These are phyloP conservation scores for Ajuga chamaepitys DNA, from an alignment of 257 asterid genomes.

Conservation along the genomic window DNA sequence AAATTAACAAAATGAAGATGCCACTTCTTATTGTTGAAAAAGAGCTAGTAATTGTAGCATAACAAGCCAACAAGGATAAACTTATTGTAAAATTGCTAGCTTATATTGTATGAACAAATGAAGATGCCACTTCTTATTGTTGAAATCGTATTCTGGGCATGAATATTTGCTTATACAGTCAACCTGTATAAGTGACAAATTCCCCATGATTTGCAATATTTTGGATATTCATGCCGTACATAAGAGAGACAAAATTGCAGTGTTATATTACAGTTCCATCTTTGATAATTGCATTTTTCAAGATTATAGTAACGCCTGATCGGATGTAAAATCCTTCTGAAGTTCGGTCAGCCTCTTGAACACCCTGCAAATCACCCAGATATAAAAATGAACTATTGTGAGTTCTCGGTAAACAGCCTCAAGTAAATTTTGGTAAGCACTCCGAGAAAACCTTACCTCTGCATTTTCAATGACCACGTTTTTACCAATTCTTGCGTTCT, in stretches of 20 bases:
- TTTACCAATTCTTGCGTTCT: conserved; percentile 88
- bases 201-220: conserved; percentile 1
- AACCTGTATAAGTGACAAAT: conserved; percentile 3
- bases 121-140: neutral
- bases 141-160: conserved; percentile 14
- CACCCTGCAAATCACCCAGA: conserved; percentile 50
- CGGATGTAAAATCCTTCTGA: conserved; percentile 89
- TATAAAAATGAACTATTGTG: conserved; percentile 7
- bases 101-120: neutral
- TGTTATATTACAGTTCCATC: conserved; percentile 75
- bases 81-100: conserved; percentile 1
- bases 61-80: too few species aligned
- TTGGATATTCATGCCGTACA: conserved; percentile 17
- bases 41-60: too few species aligned
- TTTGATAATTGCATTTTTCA: conserved; percentile 66
- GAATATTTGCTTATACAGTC: conserved; percentile 1
- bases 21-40: neutral
- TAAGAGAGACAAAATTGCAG: conserved; percentile 8
- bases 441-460: conserved; percentile 48
- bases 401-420: conserved; percentile 7
- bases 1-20: neutral
- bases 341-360: conserved; percentile 95
- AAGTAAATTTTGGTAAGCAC: neutral
- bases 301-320: conserved; percentile 67
- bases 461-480: conserved; percentile 75